Conservation (phyloP, 2,329 filamentous ascomycete species). For the Colletotrichum gigasporum region DNA sequence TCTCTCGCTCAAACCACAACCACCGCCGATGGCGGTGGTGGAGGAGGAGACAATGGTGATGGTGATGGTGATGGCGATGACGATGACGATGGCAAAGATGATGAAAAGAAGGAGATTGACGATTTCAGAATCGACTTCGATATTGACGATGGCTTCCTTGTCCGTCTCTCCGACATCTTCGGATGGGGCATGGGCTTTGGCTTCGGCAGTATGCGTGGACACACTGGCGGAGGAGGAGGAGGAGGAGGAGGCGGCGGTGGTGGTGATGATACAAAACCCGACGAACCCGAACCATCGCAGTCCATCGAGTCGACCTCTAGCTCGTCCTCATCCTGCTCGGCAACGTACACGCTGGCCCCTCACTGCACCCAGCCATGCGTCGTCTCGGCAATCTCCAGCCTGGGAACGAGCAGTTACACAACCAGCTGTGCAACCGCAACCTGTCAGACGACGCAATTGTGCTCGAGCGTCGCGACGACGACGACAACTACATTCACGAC, state of each 20-base stretch:
- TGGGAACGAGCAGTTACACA: constrained; percentile 7
- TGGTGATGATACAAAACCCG: background rate
- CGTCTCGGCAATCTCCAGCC: constrained; percentile 8
- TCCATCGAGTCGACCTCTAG: background rate
- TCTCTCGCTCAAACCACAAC: background rate
- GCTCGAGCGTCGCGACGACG: constrained; percentile 17
- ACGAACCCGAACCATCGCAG: constrained; percentile 8
- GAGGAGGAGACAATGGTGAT: background rate
- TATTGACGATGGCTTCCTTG: background rate
- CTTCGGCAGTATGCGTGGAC: background rate
- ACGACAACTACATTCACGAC: constrained; percentile 22
- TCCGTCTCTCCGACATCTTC: background rate
- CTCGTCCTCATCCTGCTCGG: constrained; percentile 20
- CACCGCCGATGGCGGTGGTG: background rate
- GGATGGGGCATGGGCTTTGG: background rate
- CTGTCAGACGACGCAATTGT: constrained; percentile 24
- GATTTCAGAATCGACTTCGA: constrained; percentile 8
- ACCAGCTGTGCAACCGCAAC: constrained; percentile 26
- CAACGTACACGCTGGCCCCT: constrained; percentile 24
- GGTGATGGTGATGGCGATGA: background rate
- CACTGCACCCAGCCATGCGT: constrained; percentile 30
- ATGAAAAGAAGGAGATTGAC: background rate
- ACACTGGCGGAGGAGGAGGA: background rate
- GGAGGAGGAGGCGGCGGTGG: background rate
- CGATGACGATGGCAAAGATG: background rate